Percentiles rank a stretch among this genome's conserved stretches.
phyloP scores from a whole-genome alignment of 192 early-diverging fungal genomes.

The Coemansia interrupta region DNA sequence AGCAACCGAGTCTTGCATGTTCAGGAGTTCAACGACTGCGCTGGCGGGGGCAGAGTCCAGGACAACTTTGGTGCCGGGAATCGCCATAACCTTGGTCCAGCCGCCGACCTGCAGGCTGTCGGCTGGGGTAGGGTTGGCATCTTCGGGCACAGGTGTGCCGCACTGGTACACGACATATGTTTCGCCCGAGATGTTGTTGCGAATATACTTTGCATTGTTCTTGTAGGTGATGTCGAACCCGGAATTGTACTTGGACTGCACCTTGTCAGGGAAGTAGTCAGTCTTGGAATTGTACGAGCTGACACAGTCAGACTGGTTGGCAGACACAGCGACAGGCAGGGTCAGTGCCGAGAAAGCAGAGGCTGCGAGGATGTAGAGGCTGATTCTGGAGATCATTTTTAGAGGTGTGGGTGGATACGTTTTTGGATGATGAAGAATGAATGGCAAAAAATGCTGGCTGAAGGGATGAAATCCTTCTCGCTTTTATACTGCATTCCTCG shows the following conservation, averaged over 20 bases:
- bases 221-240: slow-evolving; percentile 61
- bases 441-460: neutral
- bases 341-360: slow-evolving; percentile 15
- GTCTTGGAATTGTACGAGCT: slow-evolving; percentile 20
- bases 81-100: slow-evolving; percentile 45
- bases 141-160: slow-evolving; percentile 56
- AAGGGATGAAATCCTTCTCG: too few relatives aligned
- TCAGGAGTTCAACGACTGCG: slow-evolving; percentile 46
- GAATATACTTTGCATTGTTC: slow-evolving; percentile 64
- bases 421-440: neutral
- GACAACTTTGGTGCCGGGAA: slow-evolving; percentile 39
- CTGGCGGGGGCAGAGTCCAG: slow-evolving; percentile 45
- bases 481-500: neutral
- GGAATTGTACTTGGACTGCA: slow-evolving; percentile 54
- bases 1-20: slow-evolving; percentile 26
- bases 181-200: slow-evolving; percentile 54
- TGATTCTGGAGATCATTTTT: slow-evolving; percentile 30
- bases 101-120: slow-evolving; percentile 39
- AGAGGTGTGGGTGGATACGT: neutral
- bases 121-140: slow-evolving; percentile 49
- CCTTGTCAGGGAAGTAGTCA: slow-evolving; percentile 55
- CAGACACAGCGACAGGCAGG: slow-evolving; percentile 1
- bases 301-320: slow-evolving; percentile 36
- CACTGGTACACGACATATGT: slow-evolving; percentile 70
- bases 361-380: slow-evolving; percentile 5